These are phyloP conservation scores for Aspergillus oerlinghausenensis DNA, from an alignment of 2,329 filamentous ascomycete genomes.

Conservation along the genomic window DNA sequence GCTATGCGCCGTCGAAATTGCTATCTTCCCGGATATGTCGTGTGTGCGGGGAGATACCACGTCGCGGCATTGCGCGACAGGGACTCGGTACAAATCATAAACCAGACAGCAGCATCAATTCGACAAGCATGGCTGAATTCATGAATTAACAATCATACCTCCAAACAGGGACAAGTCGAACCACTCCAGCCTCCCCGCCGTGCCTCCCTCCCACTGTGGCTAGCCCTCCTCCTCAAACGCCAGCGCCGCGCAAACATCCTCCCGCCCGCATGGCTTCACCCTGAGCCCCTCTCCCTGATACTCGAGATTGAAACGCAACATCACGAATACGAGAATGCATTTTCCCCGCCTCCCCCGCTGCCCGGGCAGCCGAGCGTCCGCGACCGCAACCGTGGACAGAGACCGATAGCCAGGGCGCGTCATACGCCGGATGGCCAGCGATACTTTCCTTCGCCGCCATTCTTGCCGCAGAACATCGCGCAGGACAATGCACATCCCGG, in stretches of 20 bases:
- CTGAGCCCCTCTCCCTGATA: constrained; percentile 69
- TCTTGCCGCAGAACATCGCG: constrained; percentile 70
- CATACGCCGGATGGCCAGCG: constrained; percentile 37
- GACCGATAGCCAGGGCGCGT: constrained; percentile 22
- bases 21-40: background rate
- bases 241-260: constrained; percentile 91
- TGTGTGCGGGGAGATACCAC: background rate
- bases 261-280: constrained; percentile 81
- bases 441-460: constrained; percentile 61
- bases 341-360: constrained; percentile 71
- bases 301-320: constrained; percentile 74
- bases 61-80: background rate
- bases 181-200: constrained; percentile 76
- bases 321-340: constrained; percentile 57
- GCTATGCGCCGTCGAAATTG: background rate
- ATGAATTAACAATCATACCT: constrained; percentile 7
- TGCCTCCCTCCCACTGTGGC: constrained; percentile 80
- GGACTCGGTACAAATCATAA: background rate
- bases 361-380: constrained; percentile 41
- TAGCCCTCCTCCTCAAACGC: constrained; percentile 89
- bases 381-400: constrained; percentile 22
- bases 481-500: constrained; percentile 52
- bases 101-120: background rate
- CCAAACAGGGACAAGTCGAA: constrained; percentile 67
- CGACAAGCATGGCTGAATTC: background rate